Base-by-base conservation (phyloP, 768 basidiomycete genomes). In the Auriculariales sp. region DNA sequence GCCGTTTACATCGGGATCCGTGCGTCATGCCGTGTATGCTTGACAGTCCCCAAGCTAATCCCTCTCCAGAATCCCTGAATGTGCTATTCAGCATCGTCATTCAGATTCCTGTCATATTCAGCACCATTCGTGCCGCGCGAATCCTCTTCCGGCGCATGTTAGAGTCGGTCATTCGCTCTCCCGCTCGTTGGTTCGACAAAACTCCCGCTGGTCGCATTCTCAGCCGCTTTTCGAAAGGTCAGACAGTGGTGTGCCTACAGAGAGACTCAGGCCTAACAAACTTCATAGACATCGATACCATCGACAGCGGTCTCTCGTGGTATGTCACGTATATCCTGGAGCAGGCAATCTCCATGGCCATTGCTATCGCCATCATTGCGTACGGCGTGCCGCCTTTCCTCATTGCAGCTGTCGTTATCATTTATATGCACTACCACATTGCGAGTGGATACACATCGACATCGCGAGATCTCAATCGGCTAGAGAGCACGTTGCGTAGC, bases 401-500 rank as follows among this genome's bases (percentile, higher is more conserved):
- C 7, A 15, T 53, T 42, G 31, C 44, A 5, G 52, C 52, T 10
- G 28, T 46, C 11, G 33, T 53, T 44, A 49, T 53, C 19, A 44
- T 36, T 5, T 36, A 50, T 25, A 28, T 50, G 39, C 39, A 44
- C 15, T 19, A 7, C 39, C 27, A 44, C 15, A 15, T 44, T 22
- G 39, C 39, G 5, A 25, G 27, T 6, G 39, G 39, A 28, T 50
- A 46, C 45, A 39, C 66, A 39, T 47, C 53, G 27, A 56, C 59
- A 32, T 58, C 61, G 0, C 49, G 66, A 47, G 64, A 64, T 49
- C 47, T 66, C 28, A 48, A 65, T 32, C 48, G 66, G 24, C 57
- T 66, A 33, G 64, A 66, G 50, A 61, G 65, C 28, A 66, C 62
- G 5, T 58, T 62, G 19, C 56, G 64, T 45, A 52, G 52, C 7